phyloP scores from a whole-genome alignment of 306 rosid genomes.

The cucumber (Cucumis sativus) region Cucumber_9930_V3 NC_026656.2:6084501-6085000 shows the following conservation, averaged over 20 bases:
- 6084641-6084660: background rate
- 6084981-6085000: background rate
- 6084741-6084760: background rate
- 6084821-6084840: background rate
- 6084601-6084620: background rate
- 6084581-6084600: background rate
- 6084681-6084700: background rate
- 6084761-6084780: background rate
- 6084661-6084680: background rate
- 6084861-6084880: background rate
- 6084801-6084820: background rate
- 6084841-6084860: background rate
- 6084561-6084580: background rate
- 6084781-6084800: background rate
- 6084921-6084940: background rate
- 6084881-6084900: background rate
- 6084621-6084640: background rate
- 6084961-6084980: background rate
- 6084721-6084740: background rate
- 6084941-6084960: background rate
- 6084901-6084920: background rate
- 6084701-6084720: background rate
- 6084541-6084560: background rate
- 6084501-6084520: too few species aligned
- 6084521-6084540: background rate